phyloP scores from a whole-genome alignment of 2,329 filamentous ascomycete species.

The Colletotrichum eleusines region DNA sequence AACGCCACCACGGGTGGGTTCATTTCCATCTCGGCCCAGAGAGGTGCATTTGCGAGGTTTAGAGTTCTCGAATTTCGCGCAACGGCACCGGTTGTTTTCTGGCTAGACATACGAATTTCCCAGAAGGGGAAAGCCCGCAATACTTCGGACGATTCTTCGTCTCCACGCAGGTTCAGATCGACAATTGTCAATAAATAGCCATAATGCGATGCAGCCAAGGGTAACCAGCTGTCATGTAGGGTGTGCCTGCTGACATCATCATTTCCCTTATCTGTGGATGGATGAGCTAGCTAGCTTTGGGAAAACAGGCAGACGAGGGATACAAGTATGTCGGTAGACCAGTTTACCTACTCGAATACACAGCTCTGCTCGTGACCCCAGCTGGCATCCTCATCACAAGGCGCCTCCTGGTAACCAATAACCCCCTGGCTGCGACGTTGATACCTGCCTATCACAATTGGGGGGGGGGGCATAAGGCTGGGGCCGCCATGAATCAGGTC shows the following conservation, averaged over 20 bases:
- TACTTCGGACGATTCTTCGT: slow-evolving; percentile 7
- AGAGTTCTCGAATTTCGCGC: too few species aligned
- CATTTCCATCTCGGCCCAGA: too few species aligned
- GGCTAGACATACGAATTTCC: slow-evolving; percentile 37
- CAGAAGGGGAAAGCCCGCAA: slow-evolving; percentile 7
- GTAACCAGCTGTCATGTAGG: background rate
- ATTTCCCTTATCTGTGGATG: background rate
- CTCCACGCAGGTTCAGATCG: slow-evolving; percentile 1
- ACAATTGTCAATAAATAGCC: too few species aligned
- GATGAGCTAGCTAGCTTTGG: too few species aligned
- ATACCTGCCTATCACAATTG: slow-evolving; percentile 32
- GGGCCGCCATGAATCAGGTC: slow-evolving; percentile 25
- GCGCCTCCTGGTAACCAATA: slow-evolving; percentile 1
- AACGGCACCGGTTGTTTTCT: too few species aligned
- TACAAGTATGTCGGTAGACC: background rate
- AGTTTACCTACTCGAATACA: background rate
- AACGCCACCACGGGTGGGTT: too few species aligned
- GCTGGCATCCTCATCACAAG: slow-evolving; percentile 2
- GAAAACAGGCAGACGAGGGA: background rate
- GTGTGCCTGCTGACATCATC: background rate
- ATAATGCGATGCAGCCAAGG: slow-evolving; percentile 1
- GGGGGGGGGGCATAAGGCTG: slow-evolving; percentile 17
- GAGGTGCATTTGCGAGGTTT: too few species aligned
- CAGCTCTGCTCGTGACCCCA: slow-evolving; percentile 11
- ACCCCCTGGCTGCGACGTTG: slow-evolving; percentile 33